Evolutionary conservation across 1,139 yeast species (phyloP), one percentile per base, ranked within the genome.

Genomic region (Debaryomyces psychrophilus): DNA sequence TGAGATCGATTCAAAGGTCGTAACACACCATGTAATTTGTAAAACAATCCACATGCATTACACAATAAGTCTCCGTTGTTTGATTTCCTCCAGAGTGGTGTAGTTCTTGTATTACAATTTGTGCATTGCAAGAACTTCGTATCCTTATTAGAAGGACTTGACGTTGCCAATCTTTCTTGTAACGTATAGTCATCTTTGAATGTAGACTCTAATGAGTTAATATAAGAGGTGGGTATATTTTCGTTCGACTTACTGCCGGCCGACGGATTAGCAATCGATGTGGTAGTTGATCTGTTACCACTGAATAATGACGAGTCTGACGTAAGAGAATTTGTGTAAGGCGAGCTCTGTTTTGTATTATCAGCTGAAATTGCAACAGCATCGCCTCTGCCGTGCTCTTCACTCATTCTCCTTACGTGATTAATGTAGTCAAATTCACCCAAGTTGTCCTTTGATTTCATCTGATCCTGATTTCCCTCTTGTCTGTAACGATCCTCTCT

Each of bases 401-500:
- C 76, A 49, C 75, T 67, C 39, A 74, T 72, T 45, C 71, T 61
- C 46, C 77, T 59, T 28, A 75, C 73, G 51, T 75, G 80, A 18
- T 77, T 77, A 27, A 74, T 78, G 50, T 75, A 74, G 58, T 75
- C 79, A 54, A 75, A 75, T 44, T 73, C 78, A 45, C 73, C 79
- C 37, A 67, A 52, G 49, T 58, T 65, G 5, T 73, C 68, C 43
- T 64, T 68, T 8, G 36, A 33, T 20, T 23, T 5, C 38, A 58
- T 55, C 8, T 26, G 11, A 9, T n/a, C 34, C 11, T 14, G 27
- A 37, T 22, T 6, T 27, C 20, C 9, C 31, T 11, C 29, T 18
- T 22, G 25, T 6, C 20, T 17, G 17, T 27, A 9, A n/a, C 31
- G n/a, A 5, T 15, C 15, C 28, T 36, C 37, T 34, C 41, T 15